Evolutionary conservation across 2,329 filamentous ascomycete species (phyloP).

Genomic region (Daldinia eschscholtzii): DNA sequence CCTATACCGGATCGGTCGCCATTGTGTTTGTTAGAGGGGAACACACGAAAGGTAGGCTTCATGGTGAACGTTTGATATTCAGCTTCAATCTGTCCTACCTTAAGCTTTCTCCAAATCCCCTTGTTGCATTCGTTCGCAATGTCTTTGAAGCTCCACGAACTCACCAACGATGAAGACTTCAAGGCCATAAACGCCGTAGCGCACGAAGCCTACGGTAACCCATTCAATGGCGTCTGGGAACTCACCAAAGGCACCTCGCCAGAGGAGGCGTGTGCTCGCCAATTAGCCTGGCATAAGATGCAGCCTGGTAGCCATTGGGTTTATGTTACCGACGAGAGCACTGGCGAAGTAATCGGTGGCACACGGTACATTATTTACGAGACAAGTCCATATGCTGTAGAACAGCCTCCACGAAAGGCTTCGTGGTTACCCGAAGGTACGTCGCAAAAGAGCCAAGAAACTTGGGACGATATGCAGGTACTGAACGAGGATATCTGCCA

Average conservation of each 20-base stretch:
- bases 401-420: constrained; percentile 17
- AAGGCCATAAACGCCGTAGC: constrained; percentile 32
- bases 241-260: constrained; percentile 30
- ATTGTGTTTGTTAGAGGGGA: constrained; percentile 9
- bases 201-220: constrained; percentile 39
- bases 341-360: constrained; percentile 40
- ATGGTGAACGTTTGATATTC: not conserved
- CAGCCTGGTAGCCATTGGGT: constrained; percentile 41
- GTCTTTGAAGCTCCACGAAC: constrained; percentile 24
- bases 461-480: not conserved
- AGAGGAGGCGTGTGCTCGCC: constrained; percentile 36
- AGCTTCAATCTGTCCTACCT: not conserved
- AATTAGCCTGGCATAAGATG: constrained; percentile 35
- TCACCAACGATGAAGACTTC: constrained; percentile 37
- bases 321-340: constrained; percentile 41
- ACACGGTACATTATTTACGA: constrained; percentile 37
- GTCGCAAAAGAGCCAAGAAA: constrained; percentile 1
- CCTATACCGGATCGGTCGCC: not conserved
- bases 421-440: constrained; percentile 39
- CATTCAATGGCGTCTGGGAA: constrained; percentile 41
- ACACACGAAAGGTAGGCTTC: not conserved
- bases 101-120: not conserved
- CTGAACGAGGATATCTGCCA: constrained; percentile 7
- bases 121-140: not conserved
- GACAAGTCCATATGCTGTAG: constrained; percentile 28